Evolutionary conservation across 139 green algal species (phyloP).

Genomic region (Desmodesmus armatus): DNA sequence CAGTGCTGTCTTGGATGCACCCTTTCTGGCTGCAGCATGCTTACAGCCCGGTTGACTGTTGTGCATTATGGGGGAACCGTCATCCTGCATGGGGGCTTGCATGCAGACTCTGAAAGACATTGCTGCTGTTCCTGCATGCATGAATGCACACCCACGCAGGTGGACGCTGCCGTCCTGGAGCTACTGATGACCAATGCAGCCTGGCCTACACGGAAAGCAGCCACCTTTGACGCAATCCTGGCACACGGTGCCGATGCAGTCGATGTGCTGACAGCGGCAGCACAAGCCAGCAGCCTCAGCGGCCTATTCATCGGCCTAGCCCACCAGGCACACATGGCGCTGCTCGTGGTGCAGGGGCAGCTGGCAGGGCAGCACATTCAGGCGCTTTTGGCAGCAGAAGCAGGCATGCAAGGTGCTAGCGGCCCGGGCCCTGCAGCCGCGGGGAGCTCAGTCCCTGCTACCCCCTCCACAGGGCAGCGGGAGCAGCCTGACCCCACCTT

Average conservation of each 20-base stretch:
- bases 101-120: no score
- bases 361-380: not conserved
- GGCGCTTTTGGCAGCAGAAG: not conserved
- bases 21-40: no score
- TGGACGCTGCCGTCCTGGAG: no score
- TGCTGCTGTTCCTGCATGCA: no score
- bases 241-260: constrained; percentile 2
- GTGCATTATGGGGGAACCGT: no score
- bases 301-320: constrained; percentile 27
- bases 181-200: no score
- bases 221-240: no score
- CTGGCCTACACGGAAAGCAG: no score
- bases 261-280: constrained; percentile 14
- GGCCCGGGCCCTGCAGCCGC: not conserved
- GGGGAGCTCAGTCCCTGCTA: not conserved
- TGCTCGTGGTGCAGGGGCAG: not conserved
- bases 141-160: no score
- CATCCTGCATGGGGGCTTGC: no score
- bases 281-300: constrained; percentile 9
- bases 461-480: not conserved
- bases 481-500: not conserved
- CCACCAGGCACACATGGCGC: constrained; percentile 18
- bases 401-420: not conserved
- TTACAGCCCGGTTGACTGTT: no score
- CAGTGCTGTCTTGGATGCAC: no score